A percentile compares a stretch with the other conserved stretches of the same genome.
phyloP scores from a whole-genome alignment of 1,139 yeast species.

The Geotrichum aggregatum region DNA sequence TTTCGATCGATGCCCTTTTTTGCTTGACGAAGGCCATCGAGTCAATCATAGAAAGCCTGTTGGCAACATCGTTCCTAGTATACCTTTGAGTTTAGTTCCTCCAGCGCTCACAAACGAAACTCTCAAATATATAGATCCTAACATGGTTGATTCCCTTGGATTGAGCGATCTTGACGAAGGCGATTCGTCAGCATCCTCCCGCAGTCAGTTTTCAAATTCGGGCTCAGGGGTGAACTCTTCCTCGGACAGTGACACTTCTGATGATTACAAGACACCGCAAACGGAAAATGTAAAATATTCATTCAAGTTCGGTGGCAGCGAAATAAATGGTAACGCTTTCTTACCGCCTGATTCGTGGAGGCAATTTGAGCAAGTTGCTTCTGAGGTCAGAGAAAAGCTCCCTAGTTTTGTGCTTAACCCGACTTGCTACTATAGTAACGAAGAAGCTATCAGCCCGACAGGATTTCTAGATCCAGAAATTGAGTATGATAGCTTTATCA shows the following conservation, averaged over 20 bases:
- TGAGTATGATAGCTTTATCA: constrained; percentile 53
- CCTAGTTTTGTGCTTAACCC: constrained; percentile 36
- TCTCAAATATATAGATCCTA: constrained; percentile 29
- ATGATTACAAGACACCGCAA: constrained; percentile 1
- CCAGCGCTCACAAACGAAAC: constrained; percentile 50
- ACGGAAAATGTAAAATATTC: constrained; percentile 3
- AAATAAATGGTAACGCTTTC: constrained; percentile 24
- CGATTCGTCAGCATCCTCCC: constrained; percentile 19
- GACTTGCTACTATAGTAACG: constrained; percentile 42
- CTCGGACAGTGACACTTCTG: neutral
- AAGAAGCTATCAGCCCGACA: constrained; percentile 45
- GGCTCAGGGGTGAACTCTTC: neutral
- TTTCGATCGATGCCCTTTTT: constrained; percentile 70
- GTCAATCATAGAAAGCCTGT: constrained; percentile 38
- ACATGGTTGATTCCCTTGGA: constrained; percentile 18
- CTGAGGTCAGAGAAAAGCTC: constrained; percentile 9
- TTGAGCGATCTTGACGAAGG: constrained; percentile 16
- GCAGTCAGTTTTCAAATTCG: constrained; percentile 7
- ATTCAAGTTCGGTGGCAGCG: constrained; percentile 16
- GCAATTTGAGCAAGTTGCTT: constrained; percentile 19
- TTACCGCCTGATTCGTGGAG: constrained; percentile 31
- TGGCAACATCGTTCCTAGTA: constrained; percentile 49
- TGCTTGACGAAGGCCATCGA: constrained; percentile 51
- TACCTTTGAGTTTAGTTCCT: constrained; percentile 62
- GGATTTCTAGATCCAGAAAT: constrained; percentile 43